phyloP scores from a whole-genome alignment of 495 filamentous ascomycete species.

The Immersiella caudata region DNA sequence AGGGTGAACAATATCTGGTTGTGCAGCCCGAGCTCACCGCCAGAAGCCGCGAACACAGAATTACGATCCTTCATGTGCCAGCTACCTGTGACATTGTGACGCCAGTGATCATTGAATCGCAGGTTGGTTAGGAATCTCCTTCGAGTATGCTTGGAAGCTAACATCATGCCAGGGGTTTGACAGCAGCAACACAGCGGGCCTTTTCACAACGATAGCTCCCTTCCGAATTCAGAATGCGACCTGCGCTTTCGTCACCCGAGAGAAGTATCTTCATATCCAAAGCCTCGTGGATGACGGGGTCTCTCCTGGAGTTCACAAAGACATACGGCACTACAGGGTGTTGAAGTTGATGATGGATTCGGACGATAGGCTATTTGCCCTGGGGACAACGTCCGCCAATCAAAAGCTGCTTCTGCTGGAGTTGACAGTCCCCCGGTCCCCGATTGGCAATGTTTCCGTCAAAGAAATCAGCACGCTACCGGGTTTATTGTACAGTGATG shows the following conservation, averaged over 20 bases:
- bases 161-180: conserved; percentile 29
- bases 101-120: conserved; percentile 16
- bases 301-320: conserved; percentile 19
- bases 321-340: conserved; percentile 36
- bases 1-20: conserved; percentile 31
- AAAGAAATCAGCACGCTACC: conserved; percentile 31
- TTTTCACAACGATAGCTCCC: conserved; percentile 39
- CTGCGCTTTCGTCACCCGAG: conserved; percentile 36
- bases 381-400: conserved; percentile 31
- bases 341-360: conserved; percentile 34
- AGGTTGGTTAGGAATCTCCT: conserved; percentile 19
- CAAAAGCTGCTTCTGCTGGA: conserved; percentile 35
- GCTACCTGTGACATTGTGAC: not conserved
- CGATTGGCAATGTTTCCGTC: conserved; percentile 19
- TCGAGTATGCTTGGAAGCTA: not conserved
- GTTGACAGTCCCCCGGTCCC: conserved; percentile 25
- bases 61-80: conserved; percentile 18
- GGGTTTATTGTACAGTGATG: conserved; percentile 30
- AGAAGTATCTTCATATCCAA: conserved; percentile 35
- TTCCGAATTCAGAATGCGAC: conserved; percentile 24
- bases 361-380: conserved; percentile 32
- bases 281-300: conserved; percentile 19
- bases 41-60: conserved; percentile 18
- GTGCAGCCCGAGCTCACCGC: conserved; percentile 33
- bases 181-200: conserved; percentile 28